These are phyloP conservation scores for Phytophthora sojae DNA, from an alignment of 352 stramenopile species.

Conservation along the genomic window DNA sequence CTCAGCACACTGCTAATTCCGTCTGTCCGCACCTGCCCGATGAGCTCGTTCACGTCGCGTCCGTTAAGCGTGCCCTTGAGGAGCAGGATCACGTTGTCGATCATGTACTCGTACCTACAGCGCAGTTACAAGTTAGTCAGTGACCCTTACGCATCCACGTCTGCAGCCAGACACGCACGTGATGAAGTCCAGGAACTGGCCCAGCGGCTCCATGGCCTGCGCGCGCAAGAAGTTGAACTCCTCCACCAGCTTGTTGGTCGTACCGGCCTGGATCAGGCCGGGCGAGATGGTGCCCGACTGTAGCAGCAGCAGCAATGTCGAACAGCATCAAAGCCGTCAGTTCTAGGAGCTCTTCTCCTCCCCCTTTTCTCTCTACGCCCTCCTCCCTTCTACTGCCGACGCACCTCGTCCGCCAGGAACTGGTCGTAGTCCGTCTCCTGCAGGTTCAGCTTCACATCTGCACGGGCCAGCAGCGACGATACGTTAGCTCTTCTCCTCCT, in stretches of 20 bases:
- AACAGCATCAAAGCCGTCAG: neutral
- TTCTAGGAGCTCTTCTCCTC: neutral
- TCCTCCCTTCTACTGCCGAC: neutral
- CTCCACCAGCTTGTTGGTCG: slow-evolving; percentile 90
- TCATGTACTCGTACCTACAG: slow-evolving; percentile 98
- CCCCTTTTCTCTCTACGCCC: neutral
- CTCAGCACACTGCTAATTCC: neutral
- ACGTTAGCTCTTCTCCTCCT: neutral
- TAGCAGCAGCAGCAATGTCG: slow-evolving; percentile 39
- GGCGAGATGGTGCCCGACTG: slow-evolving; percentile 76
- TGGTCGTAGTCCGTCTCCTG: slow-evolving; percentile 99
- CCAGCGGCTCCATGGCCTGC: slow-evolving; percentile 96
- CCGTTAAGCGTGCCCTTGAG: slow-evolving; percentile 98
- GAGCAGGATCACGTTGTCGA: slow-evolving; percentile 99
- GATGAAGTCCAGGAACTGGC: slow-evolving; percentile 99
- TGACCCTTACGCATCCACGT: neutral
- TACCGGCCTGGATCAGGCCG: slow-evolving; percentile 85
- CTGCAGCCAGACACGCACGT: slow-evolving; percentile 72
- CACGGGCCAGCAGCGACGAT: neutral
- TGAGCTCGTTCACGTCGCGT: slow-evolving; percentile 97
- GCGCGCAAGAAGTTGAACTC: slow-evolving; percentile 98
- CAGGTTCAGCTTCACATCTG: slow-evolving; percentile 95
- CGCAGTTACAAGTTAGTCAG: neutral
- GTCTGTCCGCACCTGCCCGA: slow-evolving; percentile 76
- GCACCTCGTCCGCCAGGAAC: slow-evolving; percentile 94